Conservation (phyloP, 108 stramenopile genomes). For the Nitzschia inconspicua region DNA sequence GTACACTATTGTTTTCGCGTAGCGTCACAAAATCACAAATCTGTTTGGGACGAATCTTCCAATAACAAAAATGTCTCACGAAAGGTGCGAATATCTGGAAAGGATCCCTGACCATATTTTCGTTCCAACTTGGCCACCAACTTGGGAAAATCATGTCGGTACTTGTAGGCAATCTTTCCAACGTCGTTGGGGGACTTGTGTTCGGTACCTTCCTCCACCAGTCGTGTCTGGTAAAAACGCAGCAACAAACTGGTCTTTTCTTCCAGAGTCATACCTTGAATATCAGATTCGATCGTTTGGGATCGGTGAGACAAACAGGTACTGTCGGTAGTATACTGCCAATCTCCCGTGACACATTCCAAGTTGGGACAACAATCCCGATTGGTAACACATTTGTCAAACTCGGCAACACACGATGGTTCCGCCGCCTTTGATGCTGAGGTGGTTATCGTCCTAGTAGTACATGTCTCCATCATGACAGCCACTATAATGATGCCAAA, state of each 20-base stretch:
- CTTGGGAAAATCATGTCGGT: background rate
- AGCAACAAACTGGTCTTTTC: background rate
- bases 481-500: background rate
- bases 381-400: background rate
- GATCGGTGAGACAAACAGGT: slow-evolving; percentile 3
- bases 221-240: background rate
- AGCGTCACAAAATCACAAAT: too few relatives aligned
- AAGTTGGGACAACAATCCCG: background rate
- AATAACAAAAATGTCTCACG: too few relatives aligned
- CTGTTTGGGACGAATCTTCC: too few relatives aligned
- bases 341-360: background rate
- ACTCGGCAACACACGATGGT: background rate
- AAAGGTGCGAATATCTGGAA: too few relatives aligned
- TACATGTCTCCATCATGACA: background rate
- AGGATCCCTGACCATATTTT: too few relatives aligned
- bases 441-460: background rate
- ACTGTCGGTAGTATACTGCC: slow-evolving; percentile 2
- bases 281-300: background rate
- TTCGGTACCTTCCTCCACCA: too few relatives aligned
- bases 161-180: background rate
- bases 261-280: background rate
- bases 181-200: background rate
- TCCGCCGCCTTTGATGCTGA: too few relatives aligned
- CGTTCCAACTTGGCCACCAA: background rate
- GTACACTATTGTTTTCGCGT: too few relatives aligned